These are phyloP conservation scores for Pseudevernia furfuracea DNA, from an alignment of 495 filamentous ascomycete genomes.

Conservation along the genomic window DNA sequence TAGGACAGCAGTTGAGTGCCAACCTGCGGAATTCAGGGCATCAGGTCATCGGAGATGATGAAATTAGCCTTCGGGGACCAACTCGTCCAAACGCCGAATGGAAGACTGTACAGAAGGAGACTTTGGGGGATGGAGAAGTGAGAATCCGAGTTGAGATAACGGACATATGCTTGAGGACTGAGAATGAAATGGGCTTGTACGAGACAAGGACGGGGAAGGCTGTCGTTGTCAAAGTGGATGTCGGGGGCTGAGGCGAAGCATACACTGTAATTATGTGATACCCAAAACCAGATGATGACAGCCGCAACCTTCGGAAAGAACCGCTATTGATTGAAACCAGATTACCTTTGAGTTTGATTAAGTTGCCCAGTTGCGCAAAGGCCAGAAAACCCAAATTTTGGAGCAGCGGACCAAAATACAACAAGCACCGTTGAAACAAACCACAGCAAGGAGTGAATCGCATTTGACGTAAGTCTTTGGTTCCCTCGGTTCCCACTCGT, in stretches of 20 bases:
- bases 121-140: conserved; percentile 10
- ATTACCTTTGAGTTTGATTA: not conserved
- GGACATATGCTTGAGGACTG: conserved; percentile 27
- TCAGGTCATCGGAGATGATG: conserved; percentile 9
- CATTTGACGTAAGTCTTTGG: too few species aligned
- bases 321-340: not conserved
- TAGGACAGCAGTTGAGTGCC: conserved; percentile 20
- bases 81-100: not conserved
- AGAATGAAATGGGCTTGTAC: conserved; percentile 32
- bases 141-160: conserved; percentile 19
- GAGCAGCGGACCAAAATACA: not conserved
- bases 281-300: not conserved
- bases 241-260: conserved; percentile 9
- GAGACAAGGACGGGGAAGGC: conserved; percentile 29
- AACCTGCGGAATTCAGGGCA: conserved; percentile 20
- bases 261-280: not conserved
- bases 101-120: not conserved
- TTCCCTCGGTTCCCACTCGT: not conserved
- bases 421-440: not conserved
- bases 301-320: not conserved
- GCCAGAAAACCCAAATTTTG: not conserved
- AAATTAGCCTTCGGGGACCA: not conserved
- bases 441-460: not conserved
- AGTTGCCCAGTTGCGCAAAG: not conserved
- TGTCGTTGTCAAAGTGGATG: conserved; percentile 21